Evolutionary conservation across 2,329 filamentous ascomycete genomes (phyloP).

Genomic region (Aspergillus fijiensis): DNA sequence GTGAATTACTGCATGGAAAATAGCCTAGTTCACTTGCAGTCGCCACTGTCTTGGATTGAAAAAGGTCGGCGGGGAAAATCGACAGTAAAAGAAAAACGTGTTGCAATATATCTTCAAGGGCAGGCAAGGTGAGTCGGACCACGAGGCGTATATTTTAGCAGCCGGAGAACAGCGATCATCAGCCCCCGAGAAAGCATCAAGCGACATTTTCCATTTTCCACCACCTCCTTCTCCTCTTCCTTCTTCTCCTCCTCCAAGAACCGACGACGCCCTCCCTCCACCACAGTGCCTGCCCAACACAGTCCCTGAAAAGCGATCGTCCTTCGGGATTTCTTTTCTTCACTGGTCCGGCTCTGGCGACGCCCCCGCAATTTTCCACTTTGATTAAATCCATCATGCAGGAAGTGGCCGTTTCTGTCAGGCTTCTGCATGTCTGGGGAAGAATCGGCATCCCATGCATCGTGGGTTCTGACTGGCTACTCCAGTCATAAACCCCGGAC

Average conservation of each 20-base stretch:
- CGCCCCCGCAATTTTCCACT: conserved; percentile 6
- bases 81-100: background rate
- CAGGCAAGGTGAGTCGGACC: background rate
- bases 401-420: conserved; percentile 6
- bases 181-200: background rate
- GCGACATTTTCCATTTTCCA: background rate
- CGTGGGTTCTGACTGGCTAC: background rate
- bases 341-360: background rate
- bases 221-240: background rate
- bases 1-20: conserved; percentile 4
- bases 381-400: conserved; percentile 8
- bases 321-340: background rate
- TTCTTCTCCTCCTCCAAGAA: background rate
- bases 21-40: conserved; percentile 1
- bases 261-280: background rate
- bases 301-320: conserved; percentile 2
- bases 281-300: background rate
- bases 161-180: conserved; percentile 1
- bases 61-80: background rate
- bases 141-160: background rate
- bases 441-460: conserved; percentile 4
- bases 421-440: conserved; percentile 5
- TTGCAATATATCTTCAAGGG: conserved; percentile 1
- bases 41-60: conserved; percentile 1
- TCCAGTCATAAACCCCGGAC: background rate